A percentile compares a stretch with the other conserved stretches of the same genome.
phyloP scores from a whole-genome alignment of 192 early-diverging fungal genomes.

The Phycomyces blakesleeanus region DNA sequence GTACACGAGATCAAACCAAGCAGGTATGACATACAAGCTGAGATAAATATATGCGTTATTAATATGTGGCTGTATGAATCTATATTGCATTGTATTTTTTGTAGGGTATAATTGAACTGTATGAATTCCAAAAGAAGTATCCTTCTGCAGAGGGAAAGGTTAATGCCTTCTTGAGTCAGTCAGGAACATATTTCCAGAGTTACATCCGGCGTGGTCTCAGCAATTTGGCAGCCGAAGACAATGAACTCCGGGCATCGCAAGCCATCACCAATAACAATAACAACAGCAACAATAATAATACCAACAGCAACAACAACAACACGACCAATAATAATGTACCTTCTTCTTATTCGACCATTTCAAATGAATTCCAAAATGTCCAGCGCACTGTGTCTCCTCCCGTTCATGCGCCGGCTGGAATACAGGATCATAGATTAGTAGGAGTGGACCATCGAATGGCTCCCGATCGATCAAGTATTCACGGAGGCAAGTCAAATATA shows the following conservation, averaged over 20 bases:
- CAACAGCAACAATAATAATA: too few relatives aligned
- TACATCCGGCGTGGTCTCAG: conserved; percentile 70
- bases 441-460: neutral
- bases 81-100: neutral
- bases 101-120: conserved; percentile 69
- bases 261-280: conserved; percentile 1
- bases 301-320: too few relatives aligned
- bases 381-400: neutral
- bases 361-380: neutral
- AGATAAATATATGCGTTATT: too few relatives aligned
- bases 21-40: conserved; percentile 36
- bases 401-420: neutral
- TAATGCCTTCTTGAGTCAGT: conserved; percentile 53
- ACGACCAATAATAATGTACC: too few relatives aligned
- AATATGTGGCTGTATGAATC: too few relatives aligned
- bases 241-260: conserved; percentile 23
- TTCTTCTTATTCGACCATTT: too few relatives aligned
- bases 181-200: conserved; percentile 67
- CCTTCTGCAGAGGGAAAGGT: conserved; percentile 61
- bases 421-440: neutral
- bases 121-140: conserved; percentile 71
- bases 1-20: conserved; percentile 62
- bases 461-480: conserved; percentile 4
- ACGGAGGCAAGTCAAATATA: conserved; percentile 8
- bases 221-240: conserved; percentile 54